Conservation (phyloP, 2,329 filamentous ascomycete species). For the Aspergillus sp. region DNA sequence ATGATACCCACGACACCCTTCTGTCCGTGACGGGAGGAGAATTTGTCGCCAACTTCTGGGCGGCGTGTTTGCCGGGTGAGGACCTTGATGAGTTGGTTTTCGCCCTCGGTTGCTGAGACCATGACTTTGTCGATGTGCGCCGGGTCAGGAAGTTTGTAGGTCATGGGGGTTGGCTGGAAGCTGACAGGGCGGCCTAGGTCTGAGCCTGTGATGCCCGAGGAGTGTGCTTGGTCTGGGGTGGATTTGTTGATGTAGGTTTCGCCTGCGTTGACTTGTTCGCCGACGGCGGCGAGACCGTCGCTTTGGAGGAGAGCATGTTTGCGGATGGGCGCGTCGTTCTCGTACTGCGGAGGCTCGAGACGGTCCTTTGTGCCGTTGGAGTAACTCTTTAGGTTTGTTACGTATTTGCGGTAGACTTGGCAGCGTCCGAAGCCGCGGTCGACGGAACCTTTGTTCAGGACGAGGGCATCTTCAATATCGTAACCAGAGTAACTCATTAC, state of each 20-base stretch:
- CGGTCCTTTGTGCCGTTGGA: constrained; percentile 65
- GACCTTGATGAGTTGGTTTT: constrained; percentile 83
- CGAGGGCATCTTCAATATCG: constrained; percentile 97
- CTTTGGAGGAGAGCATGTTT: constrained; percentile 68
- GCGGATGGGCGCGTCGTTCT: constrained; percentile 53
- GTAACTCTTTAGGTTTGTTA: constrained; percentile 79
- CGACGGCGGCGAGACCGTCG: constrained; percentile 87
- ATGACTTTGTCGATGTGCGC: constrained; percentile 95
- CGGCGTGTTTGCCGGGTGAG: constrained; percentile 92
- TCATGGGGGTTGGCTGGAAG: constrained; percentile 42
- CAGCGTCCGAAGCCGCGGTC: constrained; percentile 94
- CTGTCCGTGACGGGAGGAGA: constrained; percentile 95
- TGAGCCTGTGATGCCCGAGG: constrained; percentile 55
- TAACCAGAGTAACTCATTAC: constrained; percentile 99
- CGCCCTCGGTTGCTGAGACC: constrained; percentile 80
- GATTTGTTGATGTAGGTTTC: constrained; percentile 90
- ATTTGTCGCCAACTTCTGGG: constrained; percentile 95
- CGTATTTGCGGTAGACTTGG: constrained; percentile 95
- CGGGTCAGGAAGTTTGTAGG: constrained; percentile 76
- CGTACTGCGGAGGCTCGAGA: constrained; percentile 57
- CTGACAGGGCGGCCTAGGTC: constrained; percentile 49
- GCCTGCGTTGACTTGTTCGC: constrained; percentile 67
- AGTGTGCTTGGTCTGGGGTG: constrained; percentile 69
- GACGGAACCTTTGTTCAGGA: constrained; percentile 91
- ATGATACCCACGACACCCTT: constrained; percentile 98